phyloP scores from a whole-genome alignment of 345 rosid genomes.

The Salix udensis region DNA sequence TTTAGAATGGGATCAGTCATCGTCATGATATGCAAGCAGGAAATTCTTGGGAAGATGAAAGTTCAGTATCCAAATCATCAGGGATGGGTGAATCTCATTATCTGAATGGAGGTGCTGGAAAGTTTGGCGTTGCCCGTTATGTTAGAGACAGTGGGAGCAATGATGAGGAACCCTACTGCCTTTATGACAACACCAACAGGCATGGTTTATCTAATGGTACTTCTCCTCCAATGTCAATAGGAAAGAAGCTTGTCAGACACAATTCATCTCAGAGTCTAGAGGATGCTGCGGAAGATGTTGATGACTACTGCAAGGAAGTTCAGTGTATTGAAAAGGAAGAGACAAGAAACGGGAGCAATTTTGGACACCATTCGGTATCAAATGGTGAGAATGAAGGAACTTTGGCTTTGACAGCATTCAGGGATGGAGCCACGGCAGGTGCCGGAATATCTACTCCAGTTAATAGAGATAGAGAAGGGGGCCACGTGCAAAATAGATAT shows the following conservation, averaged over 20 bases:
- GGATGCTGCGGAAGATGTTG: conserved; percentile 40
- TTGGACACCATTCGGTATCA: conserved; percentile 26
- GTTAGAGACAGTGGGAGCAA: conserved; percentile 45
- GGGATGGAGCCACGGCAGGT: conserved; percentile 27
- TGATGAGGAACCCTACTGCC: conserved; percentile 30
- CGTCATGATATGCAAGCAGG: conserved; percentile 31
- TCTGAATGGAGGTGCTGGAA: conserved; percentile 14
- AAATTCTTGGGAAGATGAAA: conserved; percentile 61
- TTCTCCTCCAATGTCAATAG: conserved; percentile 40
- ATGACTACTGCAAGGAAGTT: conserved; percentile 85
- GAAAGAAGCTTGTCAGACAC: conserved; percentile 41
- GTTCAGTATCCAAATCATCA: conserved; percentile 62
- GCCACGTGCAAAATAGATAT: conserved; percentile 39
- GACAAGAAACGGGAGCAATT: conserved; percentile 28
- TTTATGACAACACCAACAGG: conserved; percentile 28
- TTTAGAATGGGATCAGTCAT: conserved; percentile 45
- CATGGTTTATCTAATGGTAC: conserved; percentile 46
- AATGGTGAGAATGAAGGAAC: conserved; percentile 38
- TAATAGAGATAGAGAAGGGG: conserved; percentile 37
- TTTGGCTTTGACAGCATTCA: conserved; percentile 23
- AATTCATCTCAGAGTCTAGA: conserved; percentile 28
- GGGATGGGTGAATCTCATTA: conserved; percentile 34
- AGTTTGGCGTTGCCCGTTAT: conserved; percentile 18
- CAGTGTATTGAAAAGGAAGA: conserved; percentile 72
- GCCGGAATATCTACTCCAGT: conserved; percentile 25